Evolutionary conservation across 2,329 filamentous ascomycete species (phyloP).

Genomic region (Venturia carpophila): DNA sequence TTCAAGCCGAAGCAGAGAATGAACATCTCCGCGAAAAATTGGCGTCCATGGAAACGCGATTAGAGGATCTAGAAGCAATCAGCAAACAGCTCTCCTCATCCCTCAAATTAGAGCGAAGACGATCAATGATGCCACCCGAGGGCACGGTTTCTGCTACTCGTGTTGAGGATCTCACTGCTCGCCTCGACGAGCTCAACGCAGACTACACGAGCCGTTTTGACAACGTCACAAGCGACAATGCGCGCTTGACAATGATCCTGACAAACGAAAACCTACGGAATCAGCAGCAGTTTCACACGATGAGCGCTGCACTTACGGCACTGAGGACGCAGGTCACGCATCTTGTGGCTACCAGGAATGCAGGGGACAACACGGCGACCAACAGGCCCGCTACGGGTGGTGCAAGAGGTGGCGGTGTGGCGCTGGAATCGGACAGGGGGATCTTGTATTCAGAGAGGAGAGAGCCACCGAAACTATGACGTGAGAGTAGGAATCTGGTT

Average conservation of each 20-base stretch:
- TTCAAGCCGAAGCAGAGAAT: constrained; percentile 35
- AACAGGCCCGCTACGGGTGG: not conserved
- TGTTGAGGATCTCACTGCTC: not conserved
- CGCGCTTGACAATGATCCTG: constrained; percentile 13
- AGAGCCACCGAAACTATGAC: constrained; percentile 14
- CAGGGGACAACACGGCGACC: not conserved
- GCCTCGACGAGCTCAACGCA: not conserved
- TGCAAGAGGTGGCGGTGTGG: constrained; percentile 2
- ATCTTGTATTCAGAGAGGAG: not conserved
- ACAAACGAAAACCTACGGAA: constrained; percentile 11
- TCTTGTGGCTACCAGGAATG: not conserved
- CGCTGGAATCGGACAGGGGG: constrained; percentile 3
- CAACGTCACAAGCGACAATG: constrained; percentile 12
- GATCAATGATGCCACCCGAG: not conserved
- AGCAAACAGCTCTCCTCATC: constrained; percentile 11
- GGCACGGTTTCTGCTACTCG: constrained; percentile 10
- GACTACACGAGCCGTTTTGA: constrained; percentile 15
- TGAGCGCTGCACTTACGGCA: constrained; percentile 14
- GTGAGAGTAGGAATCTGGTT: not conserved
- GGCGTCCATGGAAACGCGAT: not conserved
- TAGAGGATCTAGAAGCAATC: constrained; percentile 15
- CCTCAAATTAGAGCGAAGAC: constrained; percentile 13
- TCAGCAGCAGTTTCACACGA: constrained; percentile 14
- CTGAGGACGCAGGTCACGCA: constrained; percentile 10
- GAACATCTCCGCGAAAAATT: not conserved